Percentiles rank a stretch among this genome's conserved stretches.
These are phyloP conservation scores for Cryphonectria japonica DNA, from an alignment of 2,329 filamentous ascomycete species.

Conservation along the genomic window DNA sequence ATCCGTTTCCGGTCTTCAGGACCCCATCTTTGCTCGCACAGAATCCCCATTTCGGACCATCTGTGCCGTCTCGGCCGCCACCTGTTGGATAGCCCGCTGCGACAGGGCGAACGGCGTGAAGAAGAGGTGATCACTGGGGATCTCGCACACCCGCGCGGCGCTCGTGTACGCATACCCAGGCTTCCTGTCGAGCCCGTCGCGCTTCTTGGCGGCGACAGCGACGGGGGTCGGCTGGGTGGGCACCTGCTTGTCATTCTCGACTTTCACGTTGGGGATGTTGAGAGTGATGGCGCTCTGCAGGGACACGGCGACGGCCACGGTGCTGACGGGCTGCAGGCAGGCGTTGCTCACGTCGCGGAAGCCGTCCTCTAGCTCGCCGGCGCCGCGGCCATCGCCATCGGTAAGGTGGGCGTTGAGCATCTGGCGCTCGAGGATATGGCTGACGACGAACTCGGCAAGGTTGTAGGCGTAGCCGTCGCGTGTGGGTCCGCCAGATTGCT, in stretches of 20 bases:
- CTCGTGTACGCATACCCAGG: conserved; percentile 14
- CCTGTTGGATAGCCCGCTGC: conserved; percentile 38
- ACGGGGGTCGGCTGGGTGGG: conserved; percentile 27
- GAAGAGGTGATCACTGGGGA: conserved; percentile 54
- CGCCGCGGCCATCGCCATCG: conserved; percentile 51
- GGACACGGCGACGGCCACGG: conserved; percentile 12
- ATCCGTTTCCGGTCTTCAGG: background rate
- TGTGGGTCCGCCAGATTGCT: conserved; percentile 35
- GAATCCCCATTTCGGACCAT: conserved; percentile 28
- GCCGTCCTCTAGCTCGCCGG: conserved; percentile 37
- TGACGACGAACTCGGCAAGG: conserved; percentile 45
- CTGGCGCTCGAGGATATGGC: conserved; percentile 53
- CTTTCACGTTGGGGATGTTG: conserved; percentile 31
- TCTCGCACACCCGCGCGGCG: conserved; percentile 42
- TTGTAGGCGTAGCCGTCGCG: conserved; percentile 50
- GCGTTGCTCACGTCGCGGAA: conserved; percentile 50
- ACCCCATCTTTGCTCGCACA: conserved; percentile 19
- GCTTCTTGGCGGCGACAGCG: background rate
- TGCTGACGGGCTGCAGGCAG: conserved; percentile 40
- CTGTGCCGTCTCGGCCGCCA: conserved; percentile 24
- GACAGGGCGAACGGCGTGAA: conserved; percentile 54
- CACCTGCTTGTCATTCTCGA: conserved; percentile 29
- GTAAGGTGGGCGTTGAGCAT: conserved; percentile 46
- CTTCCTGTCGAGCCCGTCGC: background rate
- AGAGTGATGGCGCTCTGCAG: conserved; percentile 31